A percentile compares a stretch with the other conserved stretches of the same genome.
Evolutionary conservation across 1,284 basidiomycete species (phyloP).

Genomic region (Malassezia vespertilionis): DNA sequence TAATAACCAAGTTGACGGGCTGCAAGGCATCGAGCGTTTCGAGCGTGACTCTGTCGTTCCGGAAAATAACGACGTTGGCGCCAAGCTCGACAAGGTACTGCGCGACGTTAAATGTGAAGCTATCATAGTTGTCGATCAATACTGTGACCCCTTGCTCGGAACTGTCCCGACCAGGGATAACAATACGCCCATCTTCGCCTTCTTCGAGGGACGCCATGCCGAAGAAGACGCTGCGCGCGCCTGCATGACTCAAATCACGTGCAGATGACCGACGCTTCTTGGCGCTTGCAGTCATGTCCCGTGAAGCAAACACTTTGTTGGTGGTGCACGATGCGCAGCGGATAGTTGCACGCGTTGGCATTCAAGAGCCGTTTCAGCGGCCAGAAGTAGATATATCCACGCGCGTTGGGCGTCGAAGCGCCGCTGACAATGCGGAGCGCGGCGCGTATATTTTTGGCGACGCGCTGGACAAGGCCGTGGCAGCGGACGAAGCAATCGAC

Average conservation of each 20-base stretch:
- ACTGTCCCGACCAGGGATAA: constrained; percentile 8
- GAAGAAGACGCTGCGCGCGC: not conserved
- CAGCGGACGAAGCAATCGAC: constrained; percentile 57
- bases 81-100: constrained; percentile 43
- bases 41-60: constrained; percentile 44
- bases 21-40: constrained; percentile 36
- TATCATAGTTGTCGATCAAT: constrained; percentile 47
- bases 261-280: constrained; percentile 7
- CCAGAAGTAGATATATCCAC: constrained; percentile 8
- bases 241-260: not conserved
- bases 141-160: constrained; percentile 26
- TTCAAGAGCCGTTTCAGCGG: constrained; percentile 8
- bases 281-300: constrained; percentile 8
- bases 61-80: constrained; percentile 43
- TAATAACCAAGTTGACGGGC: constrained; percentile 58
- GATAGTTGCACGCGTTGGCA: constrained; percentile 13
- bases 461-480: not conserved
- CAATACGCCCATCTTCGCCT: constrained; percentile 13
- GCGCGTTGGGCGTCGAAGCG: not conserved
- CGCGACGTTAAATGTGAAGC: constrained; percentile 46
- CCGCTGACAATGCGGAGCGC: no score
- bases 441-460: constrained; percentile 9
- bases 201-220: not conserved
- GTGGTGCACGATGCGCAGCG: constrained; percentile 14
- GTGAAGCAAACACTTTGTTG: constrained; percentile 14